These are phyloP conservation scores for Sutorius eximius DNA, from an alignment of 1,284 basidiomycete genomes.

Conservation along the genomic window DNA sequence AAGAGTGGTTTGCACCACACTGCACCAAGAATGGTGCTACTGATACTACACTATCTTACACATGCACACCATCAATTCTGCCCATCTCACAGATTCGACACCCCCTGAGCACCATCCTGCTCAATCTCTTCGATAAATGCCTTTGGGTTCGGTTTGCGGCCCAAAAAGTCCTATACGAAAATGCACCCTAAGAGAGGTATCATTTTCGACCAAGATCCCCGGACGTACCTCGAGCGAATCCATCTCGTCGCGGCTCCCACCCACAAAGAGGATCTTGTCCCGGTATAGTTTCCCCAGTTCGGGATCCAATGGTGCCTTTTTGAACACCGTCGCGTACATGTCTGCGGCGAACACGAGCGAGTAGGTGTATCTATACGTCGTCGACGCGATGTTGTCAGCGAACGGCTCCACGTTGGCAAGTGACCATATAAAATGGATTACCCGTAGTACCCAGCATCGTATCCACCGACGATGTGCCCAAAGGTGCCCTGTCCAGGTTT, in stretches of 20 bases:
- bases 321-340: conserved; percentile 56
- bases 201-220: neutral
- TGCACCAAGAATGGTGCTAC: neutral
- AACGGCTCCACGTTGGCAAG: neutral
- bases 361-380: conserved; percentile 25
- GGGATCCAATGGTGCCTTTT: conserved; percentile 67
- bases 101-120: neutral
- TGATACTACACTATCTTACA: conserved; percentile 3
- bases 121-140: conserved; percentile 43
- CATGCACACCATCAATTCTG: neutral
- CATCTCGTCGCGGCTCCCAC: conserved; percentile 59
- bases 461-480: conserved; percentile 26
- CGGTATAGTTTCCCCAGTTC: conserved; percentile 53
- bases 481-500: conserved; percentile 55
- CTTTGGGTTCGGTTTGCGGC: conserved; percentile 71
- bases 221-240: conserved; percentile 50
- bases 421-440: conserved; percentile 18
- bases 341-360: conserved; percentile 37
- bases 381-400: neutral
- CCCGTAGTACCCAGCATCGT: conserved; percentile 82
- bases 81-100: conserved; percentile 13
- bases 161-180: conserved; percentile 61
- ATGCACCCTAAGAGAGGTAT: neutral
- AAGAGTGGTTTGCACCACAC: neutral
- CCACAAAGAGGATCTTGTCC: conserved; percentile 53